These are phyloP conservation scores for Ilyonectria destructans DNA, from an alignment of 2,329 filamentous ascomycete species.

Conservation along the genomic window DNA sequence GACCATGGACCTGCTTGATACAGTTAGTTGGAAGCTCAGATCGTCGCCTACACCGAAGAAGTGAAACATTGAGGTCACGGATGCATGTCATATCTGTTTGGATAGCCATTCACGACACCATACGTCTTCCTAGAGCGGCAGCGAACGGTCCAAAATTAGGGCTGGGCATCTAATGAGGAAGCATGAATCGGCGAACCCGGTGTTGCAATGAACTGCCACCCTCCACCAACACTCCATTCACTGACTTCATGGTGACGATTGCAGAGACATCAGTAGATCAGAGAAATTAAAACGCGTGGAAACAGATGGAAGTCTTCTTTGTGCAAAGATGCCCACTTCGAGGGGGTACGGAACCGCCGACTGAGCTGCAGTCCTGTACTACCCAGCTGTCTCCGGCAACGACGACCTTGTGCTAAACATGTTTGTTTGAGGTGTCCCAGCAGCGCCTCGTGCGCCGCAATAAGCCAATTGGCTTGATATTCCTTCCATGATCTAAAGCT, in stretches of 20 bases:
- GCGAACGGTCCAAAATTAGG: neutral
- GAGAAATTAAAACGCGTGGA: neutral
- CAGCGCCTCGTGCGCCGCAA: slow-evolving; percentile 22
- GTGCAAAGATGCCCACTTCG: slow-evolving; percentile 20
- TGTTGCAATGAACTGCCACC: neutral
- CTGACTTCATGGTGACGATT: neutral
- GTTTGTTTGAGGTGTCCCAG: slow-evolving; percentile 22
- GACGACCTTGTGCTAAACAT: slow-evolving; percentile 26
- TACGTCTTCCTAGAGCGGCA: neutral
- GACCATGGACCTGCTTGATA: neutral
- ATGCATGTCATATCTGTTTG: neutral
- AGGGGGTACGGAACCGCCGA: slow-evolving; percentile 7
- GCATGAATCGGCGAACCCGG: neutral
- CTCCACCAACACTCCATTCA: neutral
- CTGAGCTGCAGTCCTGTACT: slow-evolving; percentile 14
- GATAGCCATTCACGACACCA: neutral
- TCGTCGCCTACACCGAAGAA: neutral
- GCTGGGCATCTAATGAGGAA: neutral
- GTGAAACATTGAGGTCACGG: neutral
- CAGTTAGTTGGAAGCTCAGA: neutral
- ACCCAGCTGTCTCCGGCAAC: slow-evolving; percentile 19
- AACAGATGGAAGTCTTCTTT: slow-evolving; percentile 17
- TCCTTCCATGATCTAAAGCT: slow-evolving; percentile 22
- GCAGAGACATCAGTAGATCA: neutral
- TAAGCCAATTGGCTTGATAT: slow-evolving; percentile 22